Evolutionary conservation across 306 rosid genomes (phyloP).

Genomic region (Vigna reflexopilosa): DNA sequence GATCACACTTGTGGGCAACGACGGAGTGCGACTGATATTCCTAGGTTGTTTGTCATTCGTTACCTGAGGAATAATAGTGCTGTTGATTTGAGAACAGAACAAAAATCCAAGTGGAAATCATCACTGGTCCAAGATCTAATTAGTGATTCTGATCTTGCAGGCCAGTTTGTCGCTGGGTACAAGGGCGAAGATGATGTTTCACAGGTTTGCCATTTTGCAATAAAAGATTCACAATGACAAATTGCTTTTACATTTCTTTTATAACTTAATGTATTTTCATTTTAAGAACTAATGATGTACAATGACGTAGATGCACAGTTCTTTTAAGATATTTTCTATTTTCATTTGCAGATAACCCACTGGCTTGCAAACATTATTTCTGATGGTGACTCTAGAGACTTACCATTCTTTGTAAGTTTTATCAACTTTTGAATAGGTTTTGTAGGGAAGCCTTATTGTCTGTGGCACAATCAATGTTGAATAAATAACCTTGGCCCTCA

Average conservation of each 20-base stretch:
- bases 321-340: conserved; percentile 11
- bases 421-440: conserved; percentile 23
- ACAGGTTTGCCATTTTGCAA: conserved; percentile 58
- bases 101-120: conserved; percentile 54
- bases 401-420: conserved; percentile 80
- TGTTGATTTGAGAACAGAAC: conserved; percentile 53
- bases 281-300: conserved; percentile 21
- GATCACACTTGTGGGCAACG: conserved; percentile 84
- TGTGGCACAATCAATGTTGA: not conserved
- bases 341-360: conserved; percentile 60
- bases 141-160: conserved; percentile 71
- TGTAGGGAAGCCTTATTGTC: not conserved
- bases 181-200: conserved; percentile 70
- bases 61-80: conserved; percentile 72
- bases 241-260: conserved; percentile 23
- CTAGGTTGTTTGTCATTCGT: conserved; percentile 76
- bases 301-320: conserved; percentile 9
- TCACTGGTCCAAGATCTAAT: conserved; percentile 51
- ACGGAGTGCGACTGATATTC: conserved; percentile 65
- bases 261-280: conserved; percentile 18
- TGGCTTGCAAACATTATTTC: conserved; percentile 81
- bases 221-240: not conserved
- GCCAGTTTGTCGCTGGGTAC: conserved; percentile 92
- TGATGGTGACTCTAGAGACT: conserved; percentile 89
- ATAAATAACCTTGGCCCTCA: conserved; percentile 5